Conservation (phyloP, 2,329 filamentous ascomycete genomes). For the Paecilomyces variotii region DNA sequence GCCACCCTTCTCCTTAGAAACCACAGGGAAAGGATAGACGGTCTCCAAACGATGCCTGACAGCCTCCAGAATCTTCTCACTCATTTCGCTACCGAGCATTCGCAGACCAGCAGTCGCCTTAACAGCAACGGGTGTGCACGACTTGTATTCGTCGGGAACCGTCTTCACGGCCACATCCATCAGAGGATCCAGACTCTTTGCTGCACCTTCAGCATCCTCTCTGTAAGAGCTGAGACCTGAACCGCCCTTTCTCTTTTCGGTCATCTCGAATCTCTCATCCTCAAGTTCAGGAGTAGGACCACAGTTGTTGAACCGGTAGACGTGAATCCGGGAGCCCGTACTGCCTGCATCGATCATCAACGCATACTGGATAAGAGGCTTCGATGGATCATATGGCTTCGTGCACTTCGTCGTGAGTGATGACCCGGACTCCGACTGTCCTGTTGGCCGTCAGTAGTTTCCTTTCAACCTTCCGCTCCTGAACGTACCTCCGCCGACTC, state of each 20-base stretch:
- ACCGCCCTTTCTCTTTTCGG: conserved; percentile 72
- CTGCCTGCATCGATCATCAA: conserved; percentile 98
- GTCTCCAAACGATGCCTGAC: conserved; percentile 79
- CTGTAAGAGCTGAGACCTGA: conserved; percentile 78
- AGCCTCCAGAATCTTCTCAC: conserved; percentile 73
- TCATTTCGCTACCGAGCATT: conserved; percentile 72
- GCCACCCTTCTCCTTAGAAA: conserved; percentile 74
- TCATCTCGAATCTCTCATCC: conserved; percentile 88
- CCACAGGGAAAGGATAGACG: conserved; percentile 88
- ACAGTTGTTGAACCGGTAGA: conserved; percentile 99
- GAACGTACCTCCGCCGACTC: conserved; percentile 15
- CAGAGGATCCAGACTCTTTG: conserved; percentile 78
- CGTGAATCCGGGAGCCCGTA: conserved; percentile 95
- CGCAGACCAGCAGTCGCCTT: conserved; percentile 94
- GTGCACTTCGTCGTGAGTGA: conserved; percentile 67
- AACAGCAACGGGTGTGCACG: conserved; percentile 92
- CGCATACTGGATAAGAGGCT: conserved; percentile 93
- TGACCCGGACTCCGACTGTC: conserved; percentile 21
- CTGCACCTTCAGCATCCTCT: conserved; percentile 76
- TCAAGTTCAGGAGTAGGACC: conserved; percentile 91
- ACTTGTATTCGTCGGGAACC: conserved; percentile 80
- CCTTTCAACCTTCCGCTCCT: not conserved
- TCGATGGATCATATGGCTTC: conserved; percentile 74
- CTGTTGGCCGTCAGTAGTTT: conserved; percentile 5
- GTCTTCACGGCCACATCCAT: conserved; percentile 76